Percentiles rank a stretch among this genome's conserved stretches.
phyloP scores from a whole-genome alignment of 2,329 filamentous ascomycete species.

The Colletotrichum tofieldiae region DNA sequence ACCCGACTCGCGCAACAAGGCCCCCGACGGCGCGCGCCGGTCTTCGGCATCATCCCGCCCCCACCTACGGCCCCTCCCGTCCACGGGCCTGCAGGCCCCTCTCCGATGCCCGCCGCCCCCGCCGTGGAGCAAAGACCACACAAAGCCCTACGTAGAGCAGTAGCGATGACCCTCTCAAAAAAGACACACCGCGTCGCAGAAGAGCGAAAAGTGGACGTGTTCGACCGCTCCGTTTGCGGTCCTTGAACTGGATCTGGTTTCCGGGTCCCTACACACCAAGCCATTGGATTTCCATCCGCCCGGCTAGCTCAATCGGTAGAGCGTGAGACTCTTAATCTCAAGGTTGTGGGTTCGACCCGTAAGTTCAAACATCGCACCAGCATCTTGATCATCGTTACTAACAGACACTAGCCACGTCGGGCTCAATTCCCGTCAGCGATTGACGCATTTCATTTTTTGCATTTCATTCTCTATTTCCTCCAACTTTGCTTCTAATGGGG shows the following conservation, averaged over 20 bases:
- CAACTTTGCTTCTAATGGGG: background rate
- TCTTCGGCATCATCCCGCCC: background rate
- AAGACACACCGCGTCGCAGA: background rate
- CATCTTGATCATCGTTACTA: background rate
- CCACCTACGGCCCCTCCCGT: background rate
- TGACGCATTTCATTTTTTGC: constrained; percentile 5
- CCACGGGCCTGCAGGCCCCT: background rate
- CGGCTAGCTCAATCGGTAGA: constrained; percentile 81
- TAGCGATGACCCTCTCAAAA: background rate
- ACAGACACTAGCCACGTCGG: constrained; percentile 27
- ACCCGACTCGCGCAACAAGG: background rate
- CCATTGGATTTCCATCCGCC: constrained; percentile 51
- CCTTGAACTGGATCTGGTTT: background rate
- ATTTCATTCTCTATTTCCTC: background rate
- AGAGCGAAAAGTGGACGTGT: background rate
- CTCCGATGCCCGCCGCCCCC: background rate
- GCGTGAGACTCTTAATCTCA: constrained; percentile 80
- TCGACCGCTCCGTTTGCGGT: background rate
- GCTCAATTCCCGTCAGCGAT: constrained; percentile 42
- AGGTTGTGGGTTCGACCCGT: constrained; percentile 68
- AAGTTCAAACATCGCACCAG: background rate
- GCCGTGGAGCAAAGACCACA: background rate
- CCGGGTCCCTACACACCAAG: background rate
- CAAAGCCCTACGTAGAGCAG: background rate
- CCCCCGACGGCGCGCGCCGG: background rate